These are phyloP conservation scores for Boeremia exigua DNA, from an alignment of 2,329 filamentous ascomycete genomes.

Conservation along the genomic window DNA sequence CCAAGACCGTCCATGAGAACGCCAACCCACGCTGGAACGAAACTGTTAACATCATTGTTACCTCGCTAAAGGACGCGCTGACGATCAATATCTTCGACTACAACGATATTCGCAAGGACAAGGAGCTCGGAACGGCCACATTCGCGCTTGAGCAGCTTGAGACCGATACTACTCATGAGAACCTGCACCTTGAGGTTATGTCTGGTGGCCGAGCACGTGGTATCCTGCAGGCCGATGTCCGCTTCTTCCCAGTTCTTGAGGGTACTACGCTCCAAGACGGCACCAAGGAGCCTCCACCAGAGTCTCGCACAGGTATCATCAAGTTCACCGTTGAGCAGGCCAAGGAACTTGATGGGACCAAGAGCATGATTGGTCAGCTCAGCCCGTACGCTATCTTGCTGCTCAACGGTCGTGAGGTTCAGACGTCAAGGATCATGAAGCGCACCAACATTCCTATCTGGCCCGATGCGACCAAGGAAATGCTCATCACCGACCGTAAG, in stretches of 20 bases:
- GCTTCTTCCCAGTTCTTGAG: conserved; percentile 93
- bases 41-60: conserved; percentile 93
- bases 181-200: conserved; percentile 82
- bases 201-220: conserved; percentile 85
- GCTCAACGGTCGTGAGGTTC: conserved; percentile 90
- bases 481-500: conserved; percentile 93
- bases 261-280: conserved; percentile 75
- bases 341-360: conserved; percentile 91
- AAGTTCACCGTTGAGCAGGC: conserved; percentile 94
- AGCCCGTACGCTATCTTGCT: conserved; percentile 90
- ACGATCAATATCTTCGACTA: conserved; percentile 88
- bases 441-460: conserved; percentile 97
- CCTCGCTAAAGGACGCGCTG: conserved; percentile 84
- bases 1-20: conserved; percentile 85
- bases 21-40: conserved; percentile 93
- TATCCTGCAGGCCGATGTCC: conserved; percentile 78
- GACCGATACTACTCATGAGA: conserved; percentile 77
- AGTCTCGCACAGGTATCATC: conserved; percentile 91
- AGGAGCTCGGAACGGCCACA: conserved; percentile 85
- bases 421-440: conserved; percentile 90
- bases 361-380: conserved; percentile 88
- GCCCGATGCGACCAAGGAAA: conserved; percentile 89
- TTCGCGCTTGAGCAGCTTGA: conserved; percentile 86
- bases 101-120: conserved; percentile 96
- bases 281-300: conserved; percentile 78